Evolutionary conservation across 2,329 filamentous ascomycete genomes (phyloP).

Genomic region (Remersonia thermophila): DNA sequence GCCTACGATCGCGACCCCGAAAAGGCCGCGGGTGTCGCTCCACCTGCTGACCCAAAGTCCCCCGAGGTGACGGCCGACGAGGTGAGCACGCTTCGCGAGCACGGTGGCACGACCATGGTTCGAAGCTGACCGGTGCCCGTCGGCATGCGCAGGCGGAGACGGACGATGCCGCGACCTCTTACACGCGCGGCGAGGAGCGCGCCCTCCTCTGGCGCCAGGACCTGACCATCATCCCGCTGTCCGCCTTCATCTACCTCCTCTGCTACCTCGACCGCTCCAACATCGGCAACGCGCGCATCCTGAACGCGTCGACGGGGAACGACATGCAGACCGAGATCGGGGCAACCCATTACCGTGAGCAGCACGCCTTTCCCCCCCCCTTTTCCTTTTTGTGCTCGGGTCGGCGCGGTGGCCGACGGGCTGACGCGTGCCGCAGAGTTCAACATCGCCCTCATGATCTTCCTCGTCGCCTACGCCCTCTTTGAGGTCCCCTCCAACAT

Average conservation of each 20-base stretch:
- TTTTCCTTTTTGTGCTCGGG: too few relatives aligned
- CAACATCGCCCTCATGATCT: slow-evolving; percentile 44
- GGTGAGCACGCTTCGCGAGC: too few relatives aligned
- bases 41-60: too few relatives aligned
- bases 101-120: too few relatives aligned
- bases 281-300: slow-evolving; percentile 56
- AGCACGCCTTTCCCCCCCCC: too few relatives aligned
- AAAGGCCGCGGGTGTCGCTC: too few relatives aligned
- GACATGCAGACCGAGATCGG: slow-evolving; percentile 50
- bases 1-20: too few relatives aligned
- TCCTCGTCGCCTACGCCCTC: slow-evolving; percentile 46
- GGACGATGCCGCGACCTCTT: slow-evolving; percentile 1
- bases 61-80: too few relatives aligned
- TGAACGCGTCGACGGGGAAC: slow-evolving; percentile 47
- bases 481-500: slow-evolving; percentile 58
- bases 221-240: slow-evolving; percentile 48
- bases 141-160: too few relatives aligned
- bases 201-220: slow-evolving; percentile 45
- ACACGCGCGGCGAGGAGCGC: slow-evolving; percentile 41
- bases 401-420: too few relatives aligned
- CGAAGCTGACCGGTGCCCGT: too few relatives aligned
- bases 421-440: too few relatives aligned
- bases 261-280: slow-evolving; percentile 58
- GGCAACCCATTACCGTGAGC: slow-evolving; percentile 47
- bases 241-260: slow-evolving; percentile 51